Percentiles rank a stretch among this genome's conserved stretches.
phyloP scores from a whole-genome alignment of 805 yeast genomes.

The Monosporozyma aerobia region DNA sequence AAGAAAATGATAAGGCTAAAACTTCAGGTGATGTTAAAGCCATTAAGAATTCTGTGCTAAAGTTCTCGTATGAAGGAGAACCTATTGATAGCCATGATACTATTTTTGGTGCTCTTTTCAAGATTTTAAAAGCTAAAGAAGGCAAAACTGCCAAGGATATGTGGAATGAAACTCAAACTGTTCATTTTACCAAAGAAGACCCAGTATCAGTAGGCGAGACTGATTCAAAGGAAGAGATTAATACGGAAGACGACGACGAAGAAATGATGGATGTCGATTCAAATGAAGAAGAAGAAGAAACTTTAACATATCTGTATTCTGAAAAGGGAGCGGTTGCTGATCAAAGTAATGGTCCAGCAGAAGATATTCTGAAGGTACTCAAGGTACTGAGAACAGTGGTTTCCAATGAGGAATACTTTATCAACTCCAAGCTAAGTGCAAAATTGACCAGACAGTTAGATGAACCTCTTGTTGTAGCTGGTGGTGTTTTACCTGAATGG shows the following conservation, averaged over 20 bases:
- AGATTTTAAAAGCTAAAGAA: conserved; percentile 33
- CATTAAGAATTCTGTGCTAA: conserved; percentile 34
- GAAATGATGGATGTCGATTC: conserved; percentile 21
- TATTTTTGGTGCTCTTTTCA: conserved; percentile 64
- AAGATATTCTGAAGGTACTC: conserved; percentile 39
- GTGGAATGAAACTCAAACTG: conserved; percentile 50
- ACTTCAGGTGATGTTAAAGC: background rate
- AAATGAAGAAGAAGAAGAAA: conserved; percentile 16
- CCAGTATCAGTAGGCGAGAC: conserved; percentile 18
- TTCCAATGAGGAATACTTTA: conserved; percentile 34
- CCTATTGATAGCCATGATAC: conserved; percentile 58
- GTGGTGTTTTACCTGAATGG: conserved; percentile 85
- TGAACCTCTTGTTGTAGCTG: conserved; percentile 79
- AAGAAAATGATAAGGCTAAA: conserved; percentile 1
- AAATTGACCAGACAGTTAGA: conserved; percentile 81
- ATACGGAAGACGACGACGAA: conserved; percentile 15
- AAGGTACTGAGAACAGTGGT: conserved; percentile 35
- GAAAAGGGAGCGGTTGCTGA: conserved; percentile 2
- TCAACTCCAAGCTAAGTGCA: conserved; percentile 76
- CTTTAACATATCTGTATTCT: conserved; percentile 22
- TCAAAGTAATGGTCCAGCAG: conserved; percentile 7
- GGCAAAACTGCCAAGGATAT: conserved; percentile 38
- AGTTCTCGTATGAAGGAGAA: conserved; percentile 51
- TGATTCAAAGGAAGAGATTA: conserved; percentile 2
- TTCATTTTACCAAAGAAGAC: conserved; percentile 35